These are phyloP conservation scores for Cercospora canescens DNA, from an alignment of 2,329 filamentous ascomycete genomes.

Conservation along the genomic window DNA sequence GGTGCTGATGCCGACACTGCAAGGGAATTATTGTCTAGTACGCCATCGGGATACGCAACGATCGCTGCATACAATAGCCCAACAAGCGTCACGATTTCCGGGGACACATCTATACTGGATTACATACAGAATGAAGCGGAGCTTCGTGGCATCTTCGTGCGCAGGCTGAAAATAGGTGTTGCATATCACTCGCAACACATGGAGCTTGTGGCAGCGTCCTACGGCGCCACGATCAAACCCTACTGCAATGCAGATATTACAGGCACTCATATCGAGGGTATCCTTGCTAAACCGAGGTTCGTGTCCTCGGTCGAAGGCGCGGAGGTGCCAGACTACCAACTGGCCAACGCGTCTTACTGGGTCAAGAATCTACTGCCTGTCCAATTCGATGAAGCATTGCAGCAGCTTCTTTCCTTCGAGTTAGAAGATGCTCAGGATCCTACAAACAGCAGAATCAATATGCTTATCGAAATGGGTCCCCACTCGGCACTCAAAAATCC, in stretches of 20 bases:
- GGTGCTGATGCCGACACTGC: too few species aligned
- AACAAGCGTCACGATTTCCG: too few species aligned
- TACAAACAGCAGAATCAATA: neutral
- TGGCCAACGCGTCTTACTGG: neutral
- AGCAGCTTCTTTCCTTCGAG: neutral
- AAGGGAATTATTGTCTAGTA: too few species aligned
- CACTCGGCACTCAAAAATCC: neutral
- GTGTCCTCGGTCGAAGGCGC: neutral
- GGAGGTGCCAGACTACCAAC: too few species aligned
- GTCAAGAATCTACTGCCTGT: too few species aligned
- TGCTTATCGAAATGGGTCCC: neutral
- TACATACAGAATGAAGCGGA: too few species aligned
- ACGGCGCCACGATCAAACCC: neutral
- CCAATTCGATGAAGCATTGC: too few species aligned
- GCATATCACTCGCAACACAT: constrained; percentile 1
- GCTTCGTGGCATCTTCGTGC: too few species aligned
- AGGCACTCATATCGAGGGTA: neutral
- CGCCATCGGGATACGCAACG: too few species aligned
- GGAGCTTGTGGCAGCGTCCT: neutral
- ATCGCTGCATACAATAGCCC: too few species aligned
- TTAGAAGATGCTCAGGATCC: neutral
- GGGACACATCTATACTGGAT: too few species aligned
- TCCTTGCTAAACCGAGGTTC: neutral
- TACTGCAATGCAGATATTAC: neutral
- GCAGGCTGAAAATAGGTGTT: neutral